Evolutionary conservation across 306 rosid species (phyloP), one percentile per base, ranked within the genome.

Genomic region (Quercus parvula): DNA sequence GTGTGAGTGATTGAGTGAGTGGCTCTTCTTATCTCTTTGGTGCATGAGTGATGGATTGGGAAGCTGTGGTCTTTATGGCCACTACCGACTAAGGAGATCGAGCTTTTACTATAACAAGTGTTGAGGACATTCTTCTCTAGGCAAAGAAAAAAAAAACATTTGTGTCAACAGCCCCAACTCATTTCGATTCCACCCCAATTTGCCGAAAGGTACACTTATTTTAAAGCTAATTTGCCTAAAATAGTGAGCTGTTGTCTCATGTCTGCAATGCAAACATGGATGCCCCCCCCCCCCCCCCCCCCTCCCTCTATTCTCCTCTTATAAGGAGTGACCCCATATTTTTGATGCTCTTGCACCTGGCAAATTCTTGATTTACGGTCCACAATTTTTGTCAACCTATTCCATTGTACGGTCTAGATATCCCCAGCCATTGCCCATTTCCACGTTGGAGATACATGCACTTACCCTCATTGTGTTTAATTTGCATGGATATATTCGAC

Each of bases 51-150:
- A 76, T 78, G 20, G 41, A 41, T 41, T 41, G 12, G 46, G 46
- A 17, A 22, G 19, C 52, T 70, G 58, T 77, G 64, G 49, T 41
- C 8, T 38, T 41, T 41, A 2, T 41, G 46, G 46, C 11, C 46
- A 41, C 46, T 41, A 8, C 46, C 4, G 19, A 82, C 86, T 83
- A 83, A 86, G 73, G 68, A 62, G 67, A 24, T 24, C 24, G 24
- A 66, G 75, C 79, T 77, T 87, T 85, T 81, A 76, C 84, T 77
- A 77, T 51, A 84, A 70, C 55, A 67, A 74, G 88, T 59, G 27
- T 27, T 77, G 77, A 73, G 19, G 72, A 85, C 57, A 85, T 84
- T 81, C 84, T 87, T 15, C 72, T 64, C 71, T 17, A 25, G 84
- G 56, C 78, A 81, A 82, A 85, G 81, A n/a, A 41, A 77, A 85